Percentiles rank a stretch among this genome's conserved stretches.
phyloP scores from a whole-genome alignment of 345 rosid genomes.

The Syzygium grande region DNA sequence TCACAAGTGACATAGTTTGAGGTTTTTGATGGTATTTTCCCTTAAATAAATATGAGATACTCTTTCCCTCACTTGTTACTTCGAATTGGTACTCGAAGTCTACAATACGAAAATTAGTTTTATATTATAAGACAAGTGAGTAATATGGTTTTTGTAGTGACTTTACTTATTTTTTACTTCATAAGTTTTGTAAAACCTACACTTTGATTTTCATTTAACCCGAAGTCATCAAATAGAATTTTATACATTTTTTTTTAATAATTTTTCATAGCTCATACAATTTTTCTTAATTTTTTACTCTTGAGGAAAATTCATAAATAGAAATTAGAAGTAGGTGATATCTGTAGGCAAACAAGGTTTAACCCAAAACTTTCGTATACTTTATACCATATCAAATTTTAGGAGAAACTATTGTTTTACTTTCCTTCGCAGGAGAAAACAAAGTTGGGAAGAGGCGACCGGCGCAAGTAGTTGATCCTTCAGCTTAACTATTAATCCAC shows the following conservation, averaged over 20 bases:
- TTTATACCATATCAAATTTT: neutral
- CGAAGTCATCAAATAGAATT: neutral
- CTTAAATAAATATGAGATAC: neutral
- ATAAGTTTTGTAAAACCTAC: neutral
- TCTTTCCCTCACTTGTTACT: neutral
- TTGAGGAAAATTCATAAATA: neutral
- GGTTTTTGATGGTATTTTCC: no score
- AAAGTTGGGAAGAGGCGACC: neutral
- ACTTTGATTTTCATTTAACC: neutral
- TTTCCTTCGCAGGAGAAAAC: neutral
- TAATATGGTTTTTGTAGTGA: neutral
- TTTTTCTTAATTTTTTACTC: neutral
- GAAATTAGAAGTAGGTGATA: neutral
- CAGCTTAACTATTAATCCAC: neutral
- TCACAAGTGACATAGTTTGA: no score
- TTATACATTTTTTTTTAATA: neutral
- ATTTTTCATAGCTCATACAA: neutral
- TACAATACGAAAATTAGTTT: neutral
- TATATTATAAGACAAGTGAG: neutral
- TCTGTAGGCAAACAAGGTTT: neutral
- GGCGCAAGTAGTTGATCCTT: neutral
- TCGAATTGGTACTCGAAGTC: neutral
- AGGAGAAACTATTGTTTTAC: neutral
- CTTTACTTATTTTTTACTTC: neutral
- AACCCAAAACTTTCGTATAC: neutral